Conservation (phyloP, 169 alveolate species). For the Nephromyces sp. region DNA sequence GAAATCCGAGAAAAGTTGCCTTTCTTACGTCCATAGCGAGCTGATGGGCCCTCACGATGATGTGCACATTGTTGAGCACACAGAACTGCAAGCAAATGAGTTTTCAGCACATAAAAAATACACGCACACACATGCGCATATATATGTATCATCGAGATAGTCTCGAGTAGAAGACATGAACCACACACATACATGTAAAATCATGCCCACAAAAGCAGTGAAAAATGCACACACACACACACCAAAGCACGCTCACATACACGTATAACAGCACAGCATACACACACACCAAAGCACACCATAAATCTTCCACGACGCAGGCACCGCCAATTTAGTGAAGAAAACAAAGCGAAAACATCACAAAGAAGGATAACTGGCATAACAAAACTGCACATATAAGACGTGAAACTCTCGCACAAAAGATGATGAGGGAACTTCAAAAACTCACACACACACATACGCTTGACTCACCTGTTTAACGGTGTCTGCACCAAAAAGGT, state of each 20-base stretch:
- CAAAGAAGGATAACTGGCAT: neutral
- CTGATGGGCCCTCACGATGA: constrained; percentile 91
- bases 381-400: neutral
- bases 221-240: too few species aligned
- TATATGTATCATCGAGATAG: neutral
- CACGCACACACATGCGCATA: neutral
- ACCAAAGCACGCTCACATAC: too few species aligned
- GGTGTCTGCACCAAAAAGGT: constrained; percentile 89
- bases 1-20: too few species aligned
- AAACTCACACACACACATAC: neutral
- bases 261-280: too few species aligned
- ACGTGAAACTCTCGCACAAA: neutral
- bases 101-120: neutral
- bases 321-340: too few species aligned
- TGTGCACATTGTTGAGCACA: constrained; percentile 78
- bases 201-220: too few species aligned
- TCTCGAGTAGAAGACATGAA: too few species aligned
- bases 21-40: constrained; percentile 88
- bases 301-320: too few species aligned
- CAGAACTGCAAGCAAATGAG: constrained; percentile 52
- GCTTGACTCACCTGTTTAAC: constrained; percentile 34
- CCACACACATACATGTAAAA: too few species aligned
- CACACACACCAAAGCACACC: too few species aligned
- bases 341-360: too few species aligned
- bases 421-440: neutral